phyloP scores from a whole-genome alignment of 169 alveolate genomes.

The Cystoisospora suis region DNA sequence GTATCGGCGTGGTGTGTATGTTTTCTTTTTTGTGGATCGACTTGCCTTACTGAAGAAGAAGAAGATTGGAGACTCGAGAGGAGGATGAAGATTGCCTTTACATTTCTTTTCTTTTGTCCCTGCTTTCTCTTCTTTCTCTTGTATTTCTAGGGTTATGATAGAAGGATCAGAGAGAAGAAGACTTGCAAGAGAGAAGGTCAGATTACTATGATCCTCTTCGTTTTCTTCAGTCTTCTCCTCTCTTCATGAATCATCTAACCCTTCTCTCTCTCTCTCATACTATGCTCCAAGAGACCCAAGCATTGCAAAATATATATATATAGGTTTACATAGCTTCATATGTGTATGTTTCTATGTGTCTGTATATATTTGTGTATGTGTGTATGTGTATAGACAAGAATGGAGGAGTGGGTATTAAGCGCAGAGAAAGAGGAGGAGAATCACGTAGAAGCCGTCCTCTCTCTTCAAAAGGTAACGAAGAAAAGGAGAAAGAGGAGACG shows the following conservation, averaged over 20 bases:
- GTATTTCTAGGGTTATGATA: background rate
- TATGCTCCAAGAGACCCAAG: background rate
- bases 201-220: background rate
- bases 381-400: background rate
- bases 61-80: no score
- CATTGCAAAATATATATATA: background rate
- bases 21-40: no score
- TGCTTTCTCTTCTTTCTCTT: background rate
- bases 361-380: no score
- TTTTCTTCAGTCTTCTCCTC: background rate
- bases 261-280: no score
- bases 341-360: background rate
- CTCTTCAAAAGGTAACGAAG: background rate
- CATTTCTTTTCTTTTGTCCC: background rate
- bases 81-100: no score
- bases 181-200: conserved; percentile 14
- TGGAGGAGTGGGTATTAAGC: background rate
- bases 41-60: no score
- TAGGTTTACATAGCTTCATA: background rate
- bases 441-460: background rate
- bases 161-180: conserved; percentile 30
- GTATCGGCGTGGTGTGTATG: no score
- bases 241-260: no score
- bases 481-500: background rate
- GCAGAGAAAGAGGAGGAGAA: background rate